A percentile compares a stretch with the other conserved stretches of the same genome.
These are phyloP conservation scores for Scedosporium minutisporum DNA, from an alignment of 2,329 filamentous ascomycete genomes.

Conservation along the genomic window DNA sequence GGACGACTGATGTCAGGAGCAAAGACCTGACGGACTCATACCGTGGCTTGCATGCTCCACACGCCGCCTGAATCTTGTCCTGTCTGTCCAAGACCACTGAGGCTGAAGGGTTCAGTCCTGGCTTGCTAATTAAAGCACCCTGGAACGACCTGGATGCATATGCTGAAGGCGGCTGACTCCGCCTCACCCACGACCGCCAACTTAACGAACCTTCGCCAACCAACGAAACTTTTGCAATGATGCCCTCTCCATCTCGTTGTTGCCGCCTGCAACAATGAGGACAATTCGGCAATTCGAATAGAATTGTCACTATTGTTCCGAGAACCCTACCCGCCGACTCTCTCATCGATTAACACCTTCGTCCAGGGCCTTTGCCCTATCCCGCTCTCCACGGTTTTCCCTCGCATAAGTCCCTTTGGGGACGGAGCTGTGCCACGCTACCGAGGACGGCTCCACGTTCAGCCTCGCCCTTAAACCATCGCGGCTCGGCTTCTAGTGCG, in stretches of 20 bases:
- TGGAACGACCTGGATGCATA: not conserved
- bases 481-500: not conserved
- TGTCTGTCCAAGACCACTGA: not conserved
- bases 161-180: not conserved
- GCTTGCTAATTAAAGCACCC: not conserved
- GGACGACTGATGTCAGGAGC: no score
- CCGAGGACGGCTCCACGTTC: constrained; percentile 1
- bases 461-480: constrained; percentile 3
- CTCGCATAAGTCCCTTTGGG: not conserved
- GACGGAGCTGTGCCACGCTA: not conserved
- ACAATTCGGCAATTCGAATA: not conserved
- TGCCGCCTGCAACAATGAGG: not conserved
- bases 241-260: not conserved
- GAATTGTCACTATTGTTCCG: not conserved
- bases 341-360: not conserved
- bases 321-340: no score
- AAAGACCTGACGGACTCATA: no score
- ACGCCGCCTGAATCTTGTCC: no score
- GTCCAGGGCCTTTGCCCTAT: not conserved
- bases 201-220: not conserved
- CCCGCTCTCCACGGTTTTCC: not conserved
- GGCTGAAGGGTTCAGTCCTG: not conserved
- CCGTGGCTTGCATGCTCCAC: no score
- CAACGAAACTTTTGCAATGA: not conserved
- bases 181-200: not conserved